Conservation (phyloP, 1,284 basidiomycete genomes). For the Trichosporon sp. region DNA sequence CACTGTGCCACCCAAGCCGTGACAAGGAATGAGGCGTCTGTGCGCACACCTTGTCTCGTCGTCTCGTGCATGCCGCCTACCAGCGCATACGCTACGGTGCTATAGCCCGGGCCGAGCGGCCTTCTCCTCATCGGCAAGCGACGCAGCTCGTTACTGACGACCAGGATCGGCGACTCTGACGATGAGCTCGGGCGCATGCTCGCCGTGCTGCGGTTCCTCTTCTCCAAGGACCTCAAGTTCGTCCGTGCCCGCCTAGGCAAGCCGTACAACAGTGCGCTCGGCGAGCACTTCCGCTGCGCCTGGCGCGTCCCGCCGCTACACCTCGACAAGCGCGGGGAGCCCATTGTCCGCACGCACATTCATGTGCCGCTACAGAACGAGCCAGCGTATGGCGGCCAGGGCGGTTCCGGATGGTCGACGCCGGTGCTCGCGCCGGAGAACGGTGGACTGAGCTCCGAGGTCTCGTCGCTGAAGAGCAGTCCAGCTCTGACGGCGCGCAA, state of each 20-base stretch:
- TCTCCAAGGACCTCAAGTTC: constrained; percentile 94
- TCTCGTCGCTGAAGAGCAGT: background rate
- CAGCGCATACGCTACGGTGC: no score
- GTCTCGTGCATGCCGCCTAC: no score
- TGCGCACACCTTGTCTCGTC: background rate
- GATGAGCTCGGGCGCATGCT: constrained; percentile 91
- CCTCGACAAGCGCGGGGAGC: constrained; percentile 44
- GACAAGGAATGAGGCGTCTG: background rate
- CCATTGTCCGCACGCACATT: constrained; percentile 46
- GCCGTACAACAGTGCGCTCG: constrained; percentile 90
- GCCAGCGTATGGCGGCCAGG: constrained; percentile 42
- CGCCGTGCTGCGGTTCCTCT: constrained; percentile 77
- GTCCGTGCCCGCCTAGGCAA: constrained; percentile 87
- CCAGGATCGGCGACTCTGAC: constrained; percentile 75
- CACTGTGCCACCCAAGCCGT: no score
- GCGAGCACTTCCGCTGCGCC: constrained; percentile 84
- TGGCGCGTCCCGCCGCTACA: constrained; percentile 51
- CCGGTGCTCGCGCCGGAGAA: constrained; percentile 40
- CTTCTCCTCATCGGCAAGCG: no score
- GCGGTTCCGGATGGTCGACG: constrained; percentile 43
- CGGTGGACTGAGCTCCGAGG: constrained; percentile 24
- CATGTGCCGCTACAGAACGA: constrained; percentile 44
- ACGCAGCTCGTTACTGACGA: constrained; percentile 31
- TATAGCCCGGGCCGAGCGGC: no score
- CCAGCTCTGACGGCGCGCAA: background rate